Percentiles rank a stretch among this genome's conserved stretches.
These are phyloP conservation scores for Monosporascus ibericus DNA, from an alignment of 2,329 filamentous ascomycete species.

Conservation along the genomic window DNA sequence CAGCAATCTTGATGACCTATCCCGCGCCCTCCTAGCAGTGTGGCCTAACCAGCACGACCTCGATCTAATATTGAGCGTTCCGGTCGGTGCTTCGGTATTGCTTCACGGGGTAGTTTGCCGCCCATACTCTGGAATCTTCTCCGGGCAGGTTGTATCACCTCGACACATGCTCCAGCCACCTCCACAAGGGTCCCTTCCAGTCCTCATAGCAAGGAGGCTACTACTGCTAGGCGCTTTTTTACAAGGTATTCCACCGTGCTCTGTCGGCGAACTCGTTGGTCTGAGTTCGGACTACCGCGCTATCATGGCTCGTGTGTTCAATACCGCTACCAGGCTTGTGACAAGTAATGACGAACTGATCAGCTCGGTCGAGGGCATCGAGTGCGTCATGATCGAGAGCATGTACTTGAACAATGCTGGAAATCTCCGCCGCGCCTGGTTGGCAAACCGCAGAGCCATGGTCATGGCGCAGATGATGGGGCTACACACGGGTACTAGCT, in stretches of 20 bases:
- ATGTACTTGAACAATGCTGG: constrained; percentile 42
- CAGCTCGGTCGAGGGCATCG: constrained; percentile 39
- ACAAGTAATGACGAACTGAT: constrained; percentile 41
- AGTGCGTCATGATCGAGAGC: constrained; percentile 43
- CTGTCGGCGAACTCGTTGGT: background rate
- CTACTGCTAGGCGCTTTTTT: constrained; percentile 32
- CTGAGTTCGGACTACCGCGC: constrained; percentile 3
- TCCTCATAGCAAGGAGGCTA: constrained; percentile 35
- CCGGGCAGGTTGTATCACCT: constrained; percentile 14
- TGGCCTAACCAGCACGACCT: constrained; percentile 36
- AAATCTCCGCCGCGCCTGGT: constrained; percentile 38
- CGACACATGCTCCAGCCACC: constrained; percentile 27
- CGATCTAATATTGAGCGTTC: constrained; percentile 26
- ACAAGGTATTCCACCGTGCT: constrained; percentile 23
- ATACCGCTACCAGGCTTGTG: constrained; percentile 29
- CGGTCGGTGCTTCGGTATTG: constrained; percentile 23
- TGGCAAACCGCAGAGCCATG: constrained; percentile 38
- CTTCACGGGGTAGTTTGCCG: constrained; percentile 31
- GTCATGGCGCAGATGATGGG: constrained; percentile 38
- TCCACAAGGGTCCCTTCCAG: constrained; percentile 23
- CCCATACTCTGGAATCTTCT: constrained; percentile 20
- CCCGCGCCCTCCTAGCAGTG: constrained; percentile 24
- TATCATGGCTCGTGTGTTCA: constrained; percentile 15
- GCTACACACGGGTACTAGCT: constrained; percentile 15
- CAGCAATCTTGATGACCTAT: constrained; percentile 18